A percentile compares a stretch with the other conserved stretches of the same genome.
Evolutionary conservation across 176 grass and related monocot genomes (phyloP).

Genomic region (Echinochloa phyllopogon): DNA sequence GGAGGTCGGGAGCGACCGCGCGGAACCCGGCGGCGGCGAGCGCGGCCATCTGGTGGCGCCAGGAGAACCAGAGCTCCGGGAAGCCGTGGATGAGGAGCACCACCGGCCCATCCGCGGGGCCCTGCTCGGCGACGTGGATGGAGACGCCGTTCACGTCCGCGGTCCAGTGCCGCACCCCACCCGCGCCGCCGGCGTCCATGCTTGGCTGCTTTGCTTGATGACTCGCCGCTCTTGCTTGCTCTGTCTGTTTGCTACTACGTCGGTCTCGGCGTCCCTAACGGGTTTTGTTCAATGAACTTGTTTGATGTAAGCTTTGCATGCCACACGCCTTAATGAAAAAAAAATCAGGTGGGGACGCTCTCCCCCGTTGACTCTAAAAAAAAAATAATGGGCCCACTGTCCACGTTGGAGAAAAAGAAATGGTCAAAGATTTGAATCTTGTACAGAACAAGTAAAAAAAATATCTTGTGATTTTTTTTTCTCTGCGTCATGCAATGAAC

Average conservation of each 20-base stretch:
- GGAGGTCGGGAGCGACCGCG: conserved; percentile 61
- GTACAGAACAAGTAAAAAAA: background rate
- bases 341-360: too few species aligned
- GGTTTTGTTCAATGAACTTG: too few species aligned
- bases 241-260: too few species aligned
- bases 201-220: background rate
- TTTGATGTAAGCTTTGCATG: too few species aligned
- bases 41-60: conserved; percentile 65
- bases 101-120: conserved; percentile 27
- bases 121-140: conserved; percentile 63
- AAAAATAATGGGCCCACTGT: background rate
- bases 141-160: conserved; percentile 54
- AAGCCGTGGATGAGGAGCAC: conserved; percentile 76
- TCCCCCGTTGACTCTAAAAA: too few species aligned
- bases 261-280: too few species aligned
- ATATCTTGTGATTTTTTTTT: background rate
- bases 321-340: too few species aligned
- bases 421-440: background rate
- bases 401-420: background rate
- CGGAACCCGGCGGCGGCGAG: conserved; percentile 57
- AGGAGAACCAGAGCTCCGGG: conserved; percentile 76
- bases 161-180: conserved; percentile 56
- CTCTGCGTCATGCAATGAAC: background rate
- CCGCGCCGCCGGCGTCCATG: conserved; percentile 21
- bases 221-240: background rate